Base-by-base conservation (phyloP, 495 filamentous ascomycete genomes). In the Parathielavia hyrcaniae region DNA sequence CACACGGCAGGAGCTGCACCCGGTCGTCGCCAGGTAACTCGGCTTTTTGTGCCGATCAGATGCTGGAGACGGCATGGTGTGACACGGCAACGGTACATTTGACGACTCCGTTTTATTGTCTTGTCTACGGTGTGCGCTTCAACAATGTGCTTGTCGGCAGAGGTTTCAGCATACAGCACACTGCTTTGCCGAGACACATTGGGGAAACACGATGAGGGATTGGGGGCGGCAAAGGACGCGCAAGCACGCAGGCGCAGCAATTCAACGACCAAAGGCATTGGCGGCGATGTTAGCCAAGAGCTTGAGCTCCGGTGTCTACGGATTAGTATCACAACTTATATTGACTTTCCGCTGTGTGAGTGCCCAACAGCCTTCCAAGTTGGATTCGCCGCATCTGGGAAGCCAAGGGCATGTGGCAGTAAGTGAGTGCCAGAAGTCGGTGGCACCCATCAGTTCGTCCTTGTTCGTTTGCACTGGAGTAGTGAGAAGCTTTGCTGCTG, bases 141-240 rank as follows among this genome's bases (percentile, higher is more conserved):
- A 50, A 40, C 50, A 51, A 41, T 53, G 50, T 30, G 22, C 6
- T 53, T 53, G 50, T 51, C 46, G 46, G 14, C 10, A 32, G 14
- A 23, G 40, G 50, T 40, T 12, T 52, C 19, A 23, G 16, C 26
- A 6, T 30, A 2, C 26, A 23, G n/a, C 48, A 20, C 48, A 30
- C 11, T 36, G 12, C 7, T 10, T 22, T n/a, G 16, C 32, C 48
- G 48, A 36, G 48, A 50, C 30, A 41, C 30, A 14, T 13, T 10
- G 17, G 3, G 48, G 13, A 23, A 16, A 17, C 13, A 34, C 20
- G 35, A n/a, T 13, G 19, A 26, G n/a, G 12, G n/a, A 5, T 26
- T 12, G 26, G 52, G 30, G 41, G 23, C 38, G 30, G 26, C 6
- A 32, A 35, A 22, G 10, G 52, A 54, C 40, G 52, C 52, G 30